Percentiles rank a stretch among this genome's conserved stretches.
Conservation (phyloP, 1,284 basidiomycete species). For the Lignosus rhinocerotis region DNA sequence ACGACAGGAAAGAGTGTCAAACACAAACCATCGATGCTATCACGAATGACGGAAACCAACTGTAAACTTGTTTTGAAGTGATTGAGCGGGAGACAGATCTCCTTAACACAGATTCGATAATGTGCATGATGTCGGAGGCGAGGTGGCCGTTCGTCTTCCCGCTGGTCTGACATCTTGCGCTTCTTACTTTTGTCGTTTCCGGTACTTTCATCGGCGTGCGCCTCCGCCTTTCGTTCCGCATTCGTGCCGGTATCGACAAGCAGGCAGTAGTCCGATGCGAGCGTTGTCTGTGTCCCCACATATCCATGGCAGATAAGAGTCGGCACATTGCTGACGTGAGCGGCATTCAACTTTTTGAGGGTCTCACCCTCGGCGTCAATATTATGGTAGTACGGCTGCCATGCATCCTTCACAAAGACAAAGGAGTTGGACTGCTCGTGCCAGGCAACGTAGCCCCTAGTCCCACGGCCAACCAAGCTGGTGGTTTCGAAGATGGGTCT, state of each 20-base stretch:
- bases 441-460: neutral
- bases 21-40: slow-evolving; percentile 7
- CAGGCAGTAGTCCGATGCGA: neutral
- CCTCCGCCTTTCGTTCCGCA: neutral
- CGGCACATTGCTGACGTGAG: neutral
- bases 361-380: neutral
- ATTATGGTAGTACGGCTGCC: neutral
- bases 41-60: neutral
- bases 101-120: slow-evolving; percentile 2
- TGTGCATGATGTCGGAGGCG: neutral
- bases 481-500: neutral
- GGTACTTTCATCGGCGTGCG: neutral
- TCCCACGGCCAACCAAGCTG: neutral
- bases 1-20: neutral
- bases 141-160: neutral
- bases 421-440: neutral
- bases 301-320: neutral
- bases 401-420: slow-evolving; percentile 5
- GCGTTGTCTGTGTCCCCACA: neutral
- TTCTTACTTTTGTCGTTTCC: neutral
- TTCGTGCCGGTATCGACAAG: neutral
- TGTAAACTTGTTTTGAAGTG: slow-evolving; percentile 1
- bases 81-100: slow-evolving; percentile 1
- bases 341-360: neutral
- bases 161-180: neutral